Percentiles rank a stretch among this genome's conserved stretches.
Conservation (phyloP, 176 grass and related monocot genomes). For the Typha latifolia region DNA sequence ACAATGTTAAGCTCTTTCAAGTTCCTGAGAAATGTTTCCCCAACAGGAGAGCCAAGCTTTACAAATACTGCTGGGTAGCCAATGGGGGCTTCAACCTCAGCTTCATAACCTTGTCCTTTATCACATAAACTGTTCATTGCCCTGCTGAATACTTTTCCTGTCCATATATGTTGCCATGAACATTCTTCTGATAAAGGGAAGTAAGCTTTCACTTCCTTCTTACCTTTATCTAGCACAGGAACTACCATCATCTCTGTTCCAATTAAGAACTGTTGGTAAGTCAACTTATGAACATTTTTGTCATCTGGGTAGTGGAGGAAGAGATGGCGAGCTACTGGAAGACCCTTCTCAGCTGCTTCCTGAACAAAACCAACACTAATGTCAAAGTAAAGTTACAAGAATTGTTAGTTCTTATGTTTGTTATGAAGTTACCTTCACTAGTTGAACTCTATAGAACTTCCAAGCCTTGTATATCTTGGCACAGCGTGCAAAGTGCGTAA, state of each 20-base stretch:
- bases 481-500: conserved; percentile 76
- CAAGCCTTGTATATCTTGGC: conserved; percentile 87
- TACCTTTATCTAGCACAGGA: conserved; percentile 72
- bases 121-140: background rate
- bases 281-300: conserved; percentile 41
- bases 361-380: conserved; percentile 1
- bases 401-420: background rate
- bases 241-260: conserved; percentile 74
- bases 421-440: conserved; percentile 37
- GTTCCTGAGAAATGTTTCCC: conserved; percentile 57
- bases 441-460: conserved; percentile 67
- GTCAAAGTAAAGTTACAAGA: background rate
- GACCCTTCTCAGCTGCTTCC: conserved; percentile 52
- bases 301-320: conserved; percentile 84
- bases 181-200: conserved; percentile 36
- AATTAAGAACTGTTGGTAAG: conserved; percentile 75
- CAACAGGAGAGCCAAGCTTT: conserved; percentile 41
- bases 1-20: conserved; percentile 41
- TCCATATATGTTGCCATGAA: conserved; percentile 74
- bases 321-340: conserved; percentile 68
- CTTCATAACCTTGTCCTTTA: conserved; percentile 37
- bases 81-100: conserved; percentile 31
- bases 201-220: conserved; percentile 52
- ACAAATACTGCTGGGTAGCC: conserved; percentile 81
- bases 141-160: conserved; percentile 35